A percentile compares a stretch with the other conserved stretches of the same genome.
These are phyloP conservation scores for Curvularia sp. DNA, from an alignment of 2,329 filamentous ascomycete species.

Conservation along the genomic window DNA sequence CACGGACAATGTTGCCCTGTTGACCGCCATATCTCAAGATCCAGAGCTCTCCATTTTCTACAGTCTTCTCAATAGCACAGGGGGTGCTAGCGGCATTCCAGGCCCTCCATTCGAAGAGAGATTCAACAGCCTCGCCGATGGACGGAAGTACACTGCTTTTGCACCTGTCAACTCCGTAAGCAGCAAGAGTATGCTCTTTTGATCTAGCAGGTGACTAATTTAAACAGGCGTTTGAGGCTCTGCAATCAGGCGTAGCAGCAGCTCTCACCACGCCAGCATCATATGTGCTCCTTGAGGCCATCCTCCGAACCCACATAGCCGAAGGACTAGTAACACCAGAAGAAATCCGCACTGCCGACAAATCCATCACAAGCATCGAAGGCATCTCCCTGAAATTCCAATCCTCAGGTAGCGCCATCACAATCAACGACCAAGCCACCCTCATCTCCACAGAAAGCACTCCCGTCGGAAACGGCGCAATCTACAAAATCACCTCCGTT, in stretches of 20 bases:
- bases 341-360: background rate
- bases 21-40: conserved; percentile 6
- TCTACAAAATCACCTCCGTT: conserved; percentile 6
- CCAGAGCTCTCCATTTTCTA: conserved; percentile 6
- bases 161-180: conserved; percentile 9
- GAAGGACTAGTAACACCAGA: conserved; percentile 1
- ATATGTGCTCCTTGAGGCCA: background rate
- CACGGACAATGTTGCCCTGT: background rate
- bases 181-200: background rate
- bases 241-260: background rate
- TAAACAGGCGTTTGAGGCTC: conserved; percentile 3
- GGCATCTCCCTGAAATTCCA: background rate
- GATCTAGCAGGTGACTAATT: background rate
- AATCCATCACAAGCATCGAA: conserved; percentile 2
- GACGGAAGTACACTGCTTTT: conserved; percentile 6
- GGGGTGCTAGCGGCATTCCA: background rate
- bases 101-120: conserved; percentile 7
- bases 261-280: background rate
- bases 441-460: background rate
- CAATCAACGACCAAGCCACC: conserved; percentile 5
- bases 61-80: conserved; percentile 11
- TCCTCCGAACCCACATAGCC: conserved; percentile 4
- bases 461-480: conserved; percentile 2
- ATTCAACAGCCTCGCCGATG: conserved; percentile 4
- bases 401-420: background rate